These are phyloP conservation scores for Telopea speciosissima DNA, from an alignment of 177 flowering plant species.

Conservation along the genomic window DNA sequence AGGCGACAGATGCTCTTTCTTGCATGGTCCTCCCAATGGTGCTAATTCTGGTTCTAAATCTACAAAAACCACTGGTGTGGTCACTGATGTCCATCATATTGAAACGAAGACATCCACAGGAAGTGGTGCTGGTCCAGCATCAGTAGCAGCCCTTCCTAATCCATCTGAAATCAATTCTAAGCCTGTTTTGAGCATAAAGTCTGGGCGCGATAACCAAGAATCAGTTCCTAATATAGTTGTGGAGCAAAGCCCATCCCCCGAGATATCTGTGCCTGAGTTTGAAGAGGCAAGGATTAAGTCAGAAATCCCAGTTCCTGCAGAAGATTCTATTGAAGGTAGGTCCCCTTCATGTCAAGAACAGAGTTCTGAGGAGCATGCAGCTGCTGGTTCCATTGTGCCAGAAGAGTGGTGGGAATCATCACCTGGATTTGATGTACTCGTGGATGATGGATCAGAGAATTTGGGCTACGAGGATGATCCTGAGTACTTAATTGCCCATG, in stretches of 20 bases:
- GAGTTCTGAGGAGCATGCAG: slow-evolving; percentile 37
- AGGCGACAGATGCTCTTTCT: slow-evolving; percentile 60
- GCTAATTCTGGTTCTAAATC: slow-evolving; percentile 20
- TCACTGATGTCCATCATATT: slow-evolving; percentile 13
- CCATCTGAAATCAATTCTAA: slow-evolving; percentile 11
- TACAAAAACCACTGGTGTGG: slow-evolving; percentile 20
- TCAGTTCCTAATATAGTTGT: slow-evolving; percentile 6
- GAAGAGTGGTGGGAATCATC: slow-evolving; percentile 66
- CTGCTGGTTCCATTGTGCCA: slow-evolving; percentile 29
- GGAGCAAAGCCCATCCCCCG: slow-evolving; percentile 24
- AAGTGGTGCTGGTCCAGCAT: slow-evolving; percentile 17
- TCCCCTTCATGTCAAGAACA: slow-evolving; percentile 23
- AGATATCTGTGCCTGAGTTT: slow-evolving; percentile 18
- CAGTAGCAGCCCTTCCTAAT: slow-evolving; percentile 12
- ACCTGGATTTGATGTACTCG: slow-evolving; percentile 77
- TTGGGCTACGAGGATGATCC: slow-evolving; percentile 34
- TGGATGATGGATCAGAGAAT: slow-evolving; percentile 40
- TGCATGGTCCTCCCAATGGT: slow-evolving; percentile 41
- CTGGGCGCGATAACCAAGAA: slow-evolving; percentile 17
- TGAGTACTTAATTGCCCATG: slow-evolving; percentile 29
- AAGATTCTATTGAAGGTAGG: slow-evolving; percentile 17
- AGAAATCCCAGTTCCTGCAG: slow-evolving; percentile 22
- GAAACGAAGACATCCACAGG: slow-evolving; percentile 25
- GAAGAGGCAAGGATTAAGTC: slow-evolving; percentile 25
- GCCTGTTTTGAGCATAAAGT: slow-evolving; percentile 6